Base-by-base conservation (phyloP, 2,329 filamentous ascomycete genomes). In the Nothopassalora personata region DNA sequence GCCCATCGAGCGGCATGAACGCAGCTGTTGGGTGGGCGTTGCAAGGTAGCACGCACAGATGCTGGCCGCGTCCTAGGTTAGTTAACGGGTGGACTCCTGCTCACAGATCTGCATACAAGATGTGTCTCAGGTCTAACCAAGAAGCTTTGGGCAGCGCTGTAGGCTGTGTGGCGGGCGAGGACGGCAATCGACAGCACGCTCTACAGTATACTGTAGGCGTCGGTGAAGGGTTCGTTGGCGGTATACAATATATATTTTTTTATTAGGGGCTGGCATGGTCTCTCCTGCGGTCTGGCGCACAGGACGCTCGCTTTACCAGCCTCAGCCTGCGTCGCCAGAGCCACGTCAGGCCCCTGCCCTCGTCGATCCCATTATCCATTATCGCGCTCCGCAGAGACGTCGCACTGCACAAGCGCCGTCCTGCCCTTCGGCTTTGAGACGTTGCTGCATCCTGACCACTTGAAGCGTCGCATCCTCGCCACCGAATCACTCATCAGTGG, bases 11-110 rank as follows among this genome's bases (percentile, higher is more conserved):
- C 36, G 36, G 13, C 36, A 6, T n/a, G 36, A n/a, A 18, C 56
- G 8, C 43, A 53, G 31, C 39, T 43, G 36, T 43, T 15, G 36
- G 36, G 11, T 43, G 7, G 18, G 51, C 34, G 30, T 33, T 11
- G 34, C 18, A 48, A 28, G 56, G 56, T 54, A 23, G 56, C 43
- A 58, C 56, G n/a, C n/a, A n/a, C n/a, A 58, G n/a, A 33, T 54
- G 51, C 43, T 49, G 45, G 56, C 19, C 51, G 34, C 39, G 50
- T 39, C 39, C 56, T 50, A 58, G 50, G 50, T 51, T 18, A 49
- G n/a, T n/a, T n/a, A n/a, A 27, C 49, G 55, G 53, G 28, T 47
- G 43, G 30, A 27, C 54, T 46, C 45, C 28, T 50, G 6, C 48
- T 34, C 28, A 46, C 19, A 39, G 46, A 56, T 56, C 46, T 36